Evolutionary conservation across 2,329 filamentous ascomycete genomes (phyloP), one percentile per base, ranked within the genome.

Genomic region (Nakataea oryzae): DNA sequence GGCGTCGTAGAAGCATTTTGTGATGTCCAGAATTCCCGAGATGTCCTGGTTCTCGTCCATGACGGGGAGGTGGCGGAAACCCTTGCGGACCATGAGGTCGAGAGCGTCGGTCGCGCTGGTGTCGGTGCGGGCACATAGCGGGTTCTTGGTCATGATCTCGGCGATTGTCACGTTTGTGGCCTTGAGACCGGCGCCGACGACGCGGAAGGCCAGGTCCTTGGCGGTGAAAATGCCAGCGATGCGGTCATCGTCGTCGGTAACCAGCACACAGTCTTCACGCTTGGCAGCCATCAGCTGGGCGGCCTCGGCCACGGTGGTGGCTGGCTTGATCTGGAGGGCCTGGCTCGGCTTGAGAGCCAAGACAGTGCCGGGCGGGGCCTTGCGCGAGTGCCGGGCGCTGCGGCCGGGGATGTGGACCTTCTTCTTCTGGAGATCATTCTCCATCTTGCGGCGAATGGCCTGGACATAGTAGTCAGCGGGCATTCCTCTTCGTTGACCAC

Each of bases 41-140:
- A 99, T 99, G 72, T 99, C 93, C 76, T 99, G 95, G 75, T 99
- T 97, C 80, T 99, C 95, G 76, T 99, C 95, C 95, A 99, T 99
- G 67, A 99, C 95, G 3, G 95, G 95, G 72, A 99, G 76, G 79
- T 99, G 95, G 69, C 95, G 87, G 81, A 99, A 99, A 24, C 95
- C 95, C 78, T 97, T 97, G 69, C 93, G 85, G 63, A 99, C 95
- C 95, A 99, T 99, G 63, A 97, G 82, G 75, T 99, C 93, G 66
- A 99, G 79, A 34, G 95, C 95, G 80, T 99, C 95, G 56, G 95
- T 99, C 47, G 95, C 95, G 75, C 93, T 97, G 41, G 95, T 99
- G 73, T 99, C 95, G 63, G 95, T 99, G 74, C 95, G 87, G 62
- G 95, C 95, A 74, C 95, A 99, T 21, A 99, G 85, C 13, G 95